Percentiles rank a stretch among this genome's conserved stretches.
These are phyloP conservation scores for Moringa oleifera DNA, from an alignment of 345 rosid species.

Conservation along the genomic window DNA sequence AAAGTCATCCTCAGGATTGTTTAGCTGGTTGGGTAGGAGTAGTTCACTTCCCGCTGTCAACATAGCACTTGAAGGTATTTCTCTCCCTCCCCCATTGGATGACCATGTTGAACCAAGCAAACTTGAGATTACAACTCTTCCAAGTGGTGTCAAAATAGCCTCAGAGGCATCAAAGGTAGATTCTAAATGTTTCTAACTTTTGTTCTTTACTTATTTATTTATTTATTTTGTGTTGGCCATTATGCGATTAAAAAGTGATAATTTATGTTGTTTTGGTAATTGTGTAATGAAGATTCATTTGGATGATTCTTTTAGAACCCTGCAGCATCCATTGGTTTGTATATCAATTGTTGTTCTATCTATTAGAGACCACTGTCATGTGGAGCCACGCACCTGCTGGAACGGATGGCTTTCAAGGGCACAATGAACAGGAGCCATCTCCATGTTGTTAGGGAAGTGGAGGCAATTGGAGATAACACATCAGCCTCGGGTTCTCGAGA, in stretches of 20 bases:
- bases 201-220: too few relatives aligned
- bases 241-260: background rate
- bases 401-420: slow-evolving; percentile 80
- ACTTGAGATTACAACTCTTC: slow-evolving; percentile 49
- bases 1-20: slow-evolving; percentile 43
- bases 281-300: background rate
- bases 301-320: slow-evolving; percentile 40
- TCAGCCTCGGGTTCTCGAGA: slow-evolving; percentile 64
- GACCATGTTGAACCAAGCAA: slow-evolving; percentile 63
- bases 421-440: slow-evolving; percentile 57
- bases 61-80: slow-evolving; percentile 49
- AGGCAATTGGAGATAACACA: slow-evolving; percentile 71
- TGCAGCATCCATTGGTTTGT: slow-evolving; percentile 61
- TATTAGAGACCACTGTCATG: slow-evolving; percentile 53
- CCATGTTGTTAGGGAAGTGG: slow-evolving; percentile 63
- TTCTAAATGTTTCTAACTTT: background rate
- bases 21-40: slow-evolving; percentile 66
- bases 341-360: slow-evolving; percentile 59
- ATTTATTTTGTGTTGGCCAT: too few relatives aligned
- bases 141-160: slow-evolving; percentile 70
- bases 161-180: slow-evolving; percentile 57
- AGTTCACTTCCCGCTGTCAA: slow-evolving; percentile 49
- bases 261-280: background rate
- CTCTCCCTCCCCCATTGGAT: slow-evolving; percentile 51
- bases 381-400: slow-evolving; percentile 71